Evolutionary conservation across 1,284 basidiomycete genomes (phyloP).

Genomic region (Phaffia rhodozyma): DNA sequence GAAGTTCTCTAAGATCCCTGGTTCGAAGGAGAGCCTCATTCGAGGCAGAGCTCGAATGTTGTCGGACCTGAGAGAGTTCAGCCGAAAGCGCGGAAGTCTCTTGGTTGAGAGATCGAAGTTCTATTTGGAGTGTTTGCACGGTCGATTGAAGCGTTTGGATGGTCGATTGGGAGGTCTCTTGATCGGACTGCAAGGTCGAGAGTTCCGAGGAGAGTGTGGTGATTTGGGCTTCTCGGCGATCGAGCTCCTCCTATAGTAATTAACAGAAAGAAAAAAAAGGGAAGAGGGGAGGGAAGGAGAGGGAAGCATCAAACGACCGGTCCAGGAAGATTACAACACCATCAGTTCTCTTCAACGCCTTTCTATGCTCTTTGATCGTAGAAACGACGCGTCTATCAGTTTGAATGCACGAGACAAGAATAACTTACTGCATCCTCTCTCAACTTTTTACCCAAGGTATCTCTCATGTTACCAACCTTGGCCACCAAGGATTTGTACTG

Average conservation of each 20-base stretch:
- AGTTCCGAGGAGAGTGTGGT: conserved; percentile 62
- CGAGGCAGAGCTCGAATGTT: conserved; percentile 40
- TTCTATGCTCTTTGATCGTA: no score
- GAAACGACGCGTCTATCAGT: no score
- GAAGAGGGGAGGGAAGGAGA: background rate
- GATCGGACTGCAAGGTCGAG: no score
- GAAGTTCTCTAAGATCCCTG: conserved; percentile 61
- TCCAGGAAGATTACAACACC: no score
- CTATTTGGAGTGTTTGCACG: conserved; percentile 60
- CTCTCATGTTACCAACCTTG: conserved; percentile 86
- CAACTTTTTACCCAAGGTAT: conserved; percentile 83
- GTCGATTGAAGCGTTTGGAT: conserved; percentile 52
- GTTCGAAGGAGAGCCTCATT: conserved; percentile 65
- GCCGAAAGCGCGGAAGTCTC: conserved; percentile 56
- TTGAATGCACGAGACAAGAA: no score
- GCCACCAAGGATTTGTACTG: conserved; percentile 78
- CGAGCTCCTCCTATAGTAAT: conserved; percentile 73
- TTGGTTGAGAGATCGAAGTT: conserved; percentile 58
- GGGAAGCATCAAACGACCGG: background rate
- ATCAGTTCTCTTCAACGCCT: no score
- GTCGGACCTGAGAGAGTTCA: conserved; percentile 49
- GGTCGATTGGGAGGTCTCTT: no score
- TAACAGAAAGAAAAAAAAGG: conserved; percentile 14
- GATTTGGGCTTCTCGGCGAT: conserved; percentile 70
- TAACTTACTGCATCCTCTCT: conserved; percentile 84